Base-by-base conservation (phyloP, 2,329 filamentous ascomycete species). In the Hypoxylon sp. region DNA sequence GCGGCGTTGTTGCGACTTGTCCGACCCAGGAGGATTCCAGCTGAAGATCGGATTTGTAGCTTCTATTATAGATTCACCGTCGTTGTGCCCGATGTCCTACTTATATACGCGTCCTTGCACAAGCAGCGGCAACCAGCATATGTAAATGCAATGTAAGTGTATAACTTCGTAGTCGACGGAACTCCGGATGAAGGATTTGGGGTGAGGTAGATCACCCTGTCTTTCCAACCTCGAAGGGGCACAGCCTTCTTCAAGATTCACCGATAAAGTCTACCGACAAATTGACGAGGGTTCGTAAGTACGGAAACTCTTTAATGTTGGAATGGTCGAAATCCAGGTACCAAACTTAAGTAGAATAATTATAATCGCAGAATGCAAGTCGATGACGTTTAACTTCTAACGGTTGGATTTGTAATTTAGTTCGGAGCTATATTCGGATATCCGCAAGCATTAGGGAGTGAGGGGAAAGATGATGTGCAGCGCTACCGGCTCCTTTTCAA, bases 371-470 rank as follows among this genome's bases (percentile, higher is more conserved):
- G 46, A 33, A 48, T 29, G 8, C n/a, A 3, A n/a, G 37, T 63
- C 58, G 19, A 63, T 67, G 64, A 67, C 55, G 54, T 67, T 35
- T 35, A 10, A 35, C 26, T 55, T 26, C 8, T 19, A 33, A 37
- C 50, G 22, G 17, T 19, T 54, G 37, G 13, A 61, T 61, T 57
- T 56, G 22, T 50, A 63, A 54, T 55, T 55, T 13, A 52, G 14
- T 50, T 63, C 59, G 65, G 65, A 55, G 65, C 59, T 56, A 61
- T 19, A 29, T 46, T 63, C 65, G 65, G 65, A 61, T 24, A 37
- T 48, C 55, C 60, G 53, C 50, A 37, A 55, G n/a, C 17, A 39
- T 33, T 46, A 46, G 33, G n/a, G 29, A 31, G 29, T 31, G 29
- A 42, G 11, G 57, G 31, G 24, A 24, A 10, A 3, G 26, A 29